Percentiles rank a stretch among this genome's conserved stretches.
Evolutionary conservation across 495 filamentous ascomycete species (phyloP).

Genomic region (Xylaria grammica): DNA sequence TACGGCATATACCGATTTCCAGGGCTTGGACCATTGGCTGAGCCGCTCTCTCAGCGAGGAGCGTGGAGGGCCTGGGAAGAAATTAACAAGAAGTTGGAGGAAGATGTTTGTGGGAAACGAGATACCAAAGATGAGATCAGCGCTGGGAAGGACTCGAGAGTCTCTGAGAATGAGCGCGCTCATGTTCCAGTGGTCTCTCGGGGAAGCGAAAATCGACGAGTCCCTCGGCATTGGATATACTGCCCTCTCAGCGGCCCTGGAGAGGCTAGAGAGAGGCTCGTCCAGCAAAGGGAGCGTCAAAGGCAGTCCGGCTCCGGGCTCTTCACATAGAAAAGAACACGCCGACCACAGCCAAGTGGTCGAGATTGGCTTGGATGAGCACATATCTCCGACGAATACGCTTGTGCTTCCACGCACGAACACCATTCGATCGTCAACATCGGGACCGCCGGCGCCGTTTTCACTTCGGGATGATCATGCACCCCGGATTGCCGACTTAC

Average conservation of each 20-base stretch:
- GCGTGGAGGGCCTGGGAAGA: slow-evolving; percentile 51
- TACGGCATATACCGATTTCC: slow-evolving; percentile 50
- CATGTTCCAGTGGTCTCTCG: slow-evolving; percentile 52
- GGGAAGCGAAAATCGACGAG: slow-evolving; percentile 45
- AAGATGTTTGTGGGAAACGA: slow-evolving; percentile 50
- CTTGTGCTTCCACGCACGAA: slow-evolving; percentile 1
- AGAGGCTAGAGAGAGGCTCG: slow-evolving; percentile 29
- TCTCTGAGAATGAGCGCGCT: slow-evolving; percentile 49
- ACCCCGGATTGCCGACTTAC: slow-evolving; percentile 14
- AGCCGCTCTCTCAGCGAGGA: slow-evolving; percentile 55
- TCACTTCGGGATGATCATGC: slow-evolving; percentile 5
- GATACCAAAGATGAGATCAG: slow-evolving; percentile 47
- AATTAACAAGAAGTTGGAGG: slow-evolving; percentile 56
- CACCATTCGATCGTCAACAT: slow-evolving; percentile 14
- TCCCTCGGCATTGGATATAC: slow-evolving; percentile 54
- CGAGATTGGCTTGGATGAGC: slow-evolving; percentile 17
- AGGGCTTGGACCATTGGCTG: slow-evolving; percentile 55
- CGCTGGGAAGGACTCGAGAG: slow-evolving; percentile 44
- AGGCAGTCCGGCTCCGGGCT: not conserved
- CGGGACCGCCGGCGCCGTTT: not conserved
- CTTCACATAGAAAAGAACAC: not conserved
- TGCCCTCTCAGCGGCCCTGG: slow-evolving; percentile 52
- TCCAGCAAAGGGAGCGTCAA: not conserved
- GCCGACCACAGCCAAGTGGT: not conserved
- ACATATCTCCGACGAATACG: not conserved